Evolutionary conservation across 495 filamentous ascomycete genomes (phyloP).

Genomic region (Wilcoxina mikolae): DNA sequence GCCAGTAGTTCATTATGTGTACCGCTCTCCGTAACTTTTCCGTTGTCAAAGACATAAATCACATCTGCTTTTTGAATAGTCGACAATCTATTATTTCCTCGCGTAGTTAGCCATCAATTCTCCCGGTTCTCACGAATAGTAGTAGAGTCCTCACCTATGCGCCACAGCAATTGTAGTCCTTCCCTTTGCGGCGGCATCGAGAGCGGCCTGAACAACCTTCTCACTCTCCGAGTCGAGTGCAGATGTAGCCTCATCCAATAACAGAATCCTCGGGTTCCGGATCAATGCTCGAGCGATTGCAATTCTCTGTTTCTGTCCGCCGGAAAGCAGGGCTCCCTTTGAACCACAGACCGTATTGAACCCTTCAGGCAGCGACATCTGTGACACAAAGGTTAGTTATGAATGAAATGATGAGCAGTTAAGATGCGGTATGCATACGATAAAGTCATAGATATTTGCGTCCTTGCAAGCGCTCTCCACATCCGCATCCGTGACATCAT

Average conservation of each 20-base stretch:
- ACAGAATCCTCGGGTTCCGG: slow-evolving; percentile 51
- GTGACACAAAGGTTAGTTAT: slow-evolving; percentile 19
- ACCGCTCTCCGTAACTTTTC: slow-evolving; percentile 56
- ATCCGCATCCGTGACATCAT: slow-evolving; percentile 50
- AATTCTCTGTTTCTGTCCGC: slow-evolving; percentile 74
- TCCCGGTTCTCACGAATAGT: too few relatives aligned
- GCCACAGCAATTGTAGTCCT: slow-evolving; percentile 69
- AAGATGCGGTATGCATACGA: slow-evolving; percentile 46
- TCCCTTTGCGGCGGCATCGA: slow-evolving; percentile 58
- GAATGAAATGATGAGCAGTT: neutral
- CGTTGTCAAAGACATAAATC: slow-evolving; percentile 72
- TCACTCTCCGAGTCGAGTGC: slow-evolving; percentile 71
- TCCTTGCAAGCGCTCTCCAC: slow-evolving; percentile 66
- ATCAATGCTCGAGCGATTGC: slow-evolving; percentile 60
- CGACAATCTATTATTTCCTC: slow-evolving; percentile 35
- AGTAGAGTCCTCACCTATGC: slow-evolving; percentile 39
- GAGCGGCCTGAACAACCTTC: slow-evolving; percentile 65
- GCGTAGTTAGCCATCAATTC: too few relatives aligned
- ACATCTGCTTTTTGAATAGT: slow-evolving; percentile 72
- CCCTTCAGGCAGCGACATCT: slow-evolving; percentile 41
- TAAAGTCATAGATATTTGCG: slow-evolving; percentile 88
- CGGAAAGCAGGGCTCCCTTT: slow-evolving; percentile 63
- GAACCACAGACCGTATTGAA: slow-evolving; percentile 62
- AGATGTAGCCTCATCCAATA: slow-evolving; percentile 72
- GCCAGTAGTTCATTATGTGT: slow-evolving; percentile 53